Evolutionary conservation across 2,329 filamentous ascomycete species (phyloP), one percentile per base, ranked within the genome.

Genomic region (Fusarium pilosicola): DNA sequence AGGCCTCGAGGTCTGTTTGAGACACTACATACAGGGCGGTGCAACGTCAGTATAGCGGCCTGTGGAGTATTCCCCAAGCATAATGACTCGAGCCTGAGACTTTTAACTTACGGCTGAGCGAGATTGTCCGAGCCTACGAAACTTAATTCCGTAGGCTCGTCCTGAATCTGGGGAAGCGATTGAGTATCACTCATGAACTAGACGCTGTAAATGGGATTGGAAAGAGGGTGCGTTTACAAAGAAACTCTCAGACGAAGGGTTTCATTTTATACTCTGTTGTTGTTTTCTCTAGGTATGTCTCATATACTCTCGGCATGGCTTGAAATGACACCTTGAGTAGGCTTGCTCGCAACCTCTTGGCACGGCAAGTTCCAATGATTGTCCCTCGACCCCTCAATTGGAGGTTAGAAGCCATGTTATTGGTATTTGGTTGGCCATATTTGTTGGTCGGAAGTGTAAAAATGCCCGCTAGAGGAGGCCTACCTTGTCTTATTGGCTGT

Each of bases 391-490:
- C 62, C 62, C 67, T 72, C 71, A 74, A 32, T 38, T 18, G 36
- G 30, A 56, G 38, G 39, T 30, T 36, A 58, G 32, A 58, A 30
- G 61, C 57, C 68, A 71, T 51, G 32, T 54, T 39, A 69, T 74
- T 39, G 20, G 30, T 22, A 36, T 59, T 58, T 73, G 63, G 56
- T 74, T 74, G 68, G 71, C 26, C 28, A 32, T 56, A 51, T 45
- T 22, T 52, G 71, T 68, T 74, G 71, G 67, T 69, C 44, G 49
- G 72, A 74, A 74, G 64, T 74, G 64, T 73, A 74, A 64, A 30
- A 74, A 69, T 52, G 28, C 8, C 52, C 59, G 49, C 71, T 74
- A 74, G 30, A 36, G 71, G 71, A 74, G 68, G 68, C 71, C 68
- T 41, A 45, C 71, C 65, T 38, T 28, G 26, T 49, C n/a, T 34